These are phyloP conservation scores for Biscogniauxia marginata DNA, from an alignment of 2,329 filamentous ascomycete genomes.

Conservation along the genomic window DNA sequence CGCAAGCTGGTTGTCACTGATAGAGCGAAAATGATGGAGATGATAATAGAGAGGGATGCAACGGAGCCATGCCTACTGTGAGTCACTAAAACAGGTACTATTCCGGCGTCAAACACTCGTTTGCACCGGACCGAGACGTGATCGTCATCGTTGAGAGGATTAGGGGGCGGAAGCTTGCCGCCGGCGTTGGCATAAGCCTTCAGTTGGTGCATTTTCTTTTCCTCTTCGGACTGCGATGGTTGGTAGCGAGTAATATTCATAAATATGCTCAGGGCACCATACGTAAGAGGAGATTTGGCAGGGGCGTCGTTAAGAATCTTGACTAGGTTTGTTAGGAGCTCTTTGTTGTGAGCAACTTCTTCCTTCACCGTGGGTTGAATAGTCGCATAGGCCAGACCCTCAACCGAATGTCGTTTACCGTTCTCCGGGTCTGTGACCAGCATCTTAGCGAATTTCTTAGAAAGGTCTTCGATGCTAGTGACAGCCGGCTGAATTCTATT, in stretches of 20 bases:
- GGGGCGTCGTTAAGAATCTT: constrained; percentile 57
- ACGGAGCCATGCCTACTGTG: constrained; percentile 71
- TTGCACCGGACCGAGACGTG: constrained; percentile 75
- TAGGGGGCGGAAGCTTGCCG: constrained; percentile 59
- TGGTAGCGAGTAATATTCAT: constrained; percentile 81
- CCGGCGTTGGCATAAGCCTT: constrained; percentile 91
- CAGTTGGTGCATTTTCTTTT: constrained; percentile 86
- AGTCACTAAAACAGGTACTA: constrained; percentile 74
- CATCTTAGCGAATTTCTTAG: constrained; percentile 64
- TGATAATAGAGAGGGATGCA: constrained; percentile 68
- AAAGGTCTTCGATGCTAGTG: constrained; percentile 65
- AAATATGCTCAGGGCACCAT: constrained; percentile 83
- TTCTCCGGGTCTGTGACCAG: constrained; percentile 58
- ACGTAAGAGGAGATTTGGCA: constrained; percentile 70
- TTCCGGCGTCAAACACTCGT: constrained; percentile 73
- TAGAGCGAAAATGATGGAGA: constrained; percentile 75
- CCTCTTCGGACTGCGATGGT: constrained; percentile 78
- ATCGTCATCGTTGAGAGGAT: constrained; percentile 72
- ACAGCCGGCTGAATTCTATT: constrained; percentile 51
- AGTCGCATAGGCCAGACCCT: constrained; percentile 90
- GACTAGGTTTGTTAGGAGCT: constrained; percentile 70
- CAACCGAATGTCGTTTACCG: constrained; percentile 70
- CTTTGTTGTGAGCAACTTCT: constrained; percentile 65
- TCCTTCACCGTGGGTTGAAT: constrained; percentile 85
- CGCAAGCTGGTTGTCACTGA: constrained; percentile 72